Evolutionary conservation across 768 basidiomycete genomes (phyloP), one percentile per base, ranked within the genome.

Genomic region (Leccinum imitatum): DNA sequence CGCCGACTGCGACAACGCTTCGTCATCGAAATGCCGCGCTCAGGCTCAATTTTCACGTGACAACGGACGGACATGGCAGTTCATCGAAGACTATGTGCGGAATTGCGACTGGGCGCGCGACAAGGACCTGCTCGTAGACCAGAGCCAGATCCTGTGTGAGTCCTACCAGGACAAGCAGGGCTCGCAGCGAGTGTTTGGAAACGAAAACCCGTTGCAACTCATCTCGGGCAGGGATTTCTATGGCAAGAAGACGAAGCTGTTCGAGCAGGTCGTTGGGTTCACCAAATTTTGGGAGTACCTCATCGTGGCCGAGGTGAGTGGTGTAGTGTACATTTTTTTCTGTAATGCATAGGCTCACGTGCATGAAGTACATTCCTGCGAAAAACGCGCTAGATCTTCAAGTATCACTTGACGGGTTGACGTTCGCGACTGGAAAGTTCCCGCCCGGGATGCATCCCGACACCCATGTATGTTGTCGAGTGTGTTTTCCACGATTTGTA

Each of bases 261-360:
- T 98, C 68, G 84, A 92, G 50, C 79, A 86, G 47, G 87, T 99
- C 56, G 93, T 94, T 64, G 97, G 97, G 7, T 98, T 95, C 77
- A 89, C 97, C 0, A 95, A 94, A 76, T 99, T 99, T 99, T 93
- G 93, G 0, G 93, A 99, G 77, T 99, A 91, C 72, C 80, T 98
- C 71, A 87, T 98, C 50, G 96, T 98, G 31, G 97, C 96, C 23
- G 89, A 95, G 82, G 93, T 97, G 46, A 55, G 86, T 68, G 27
- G 9, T 21, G 19, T 37, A 6, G 14, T 30, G 14, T 31, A 15
- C 27, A 56, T 48, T n/a, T 6, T 1, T 1, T n/a, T 31, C n/a
- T n/a, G n/a, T n/a, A 96, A 25, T 25, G 25, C 58, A 4, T 59
- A 82, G 80, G 39, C 44, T 62, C 11, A 57, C 37, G 14, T 60